These are phyloP conservation scores for Chlorella vulgaris DNA, from an alignment of 139 green algal genomes.

Conservation along the genomic window DNA sequence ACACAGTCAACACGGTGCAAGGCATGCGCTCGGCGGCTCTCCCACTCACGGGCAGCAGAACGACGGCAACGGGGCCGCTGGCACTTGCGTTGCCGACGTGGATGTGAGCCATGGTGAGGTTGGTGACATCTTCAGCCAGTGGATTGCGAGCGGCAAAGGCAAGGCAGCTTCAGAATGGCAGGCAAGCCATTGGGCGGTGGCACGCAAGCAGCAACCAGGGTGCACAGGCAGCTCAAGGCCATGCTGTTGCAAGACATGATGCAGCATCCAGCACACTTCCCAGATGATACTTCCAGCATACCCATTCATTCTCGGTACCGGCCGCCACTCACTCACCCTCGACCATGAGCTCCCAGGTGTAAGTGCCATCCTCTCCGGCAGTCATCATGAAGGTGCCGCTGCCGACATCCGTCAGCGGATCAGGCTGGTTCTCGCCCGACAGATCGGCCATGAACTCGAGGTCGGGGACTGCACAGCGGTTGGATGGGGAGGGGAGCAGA, in stretches of 20 bases:
- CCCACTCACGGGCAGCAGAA: neutral
- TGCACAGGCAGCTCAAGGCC: no score
- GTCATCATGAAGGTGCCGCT: neutral
- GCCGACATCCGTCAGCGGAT: neutral
- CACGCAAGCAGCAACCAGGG: no score
- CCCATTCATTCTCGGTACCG: no score
- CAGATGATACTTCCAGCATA: no score
- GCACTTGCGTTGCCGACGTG: conserved; percentile 11
- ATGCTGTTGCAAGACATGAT: no score
- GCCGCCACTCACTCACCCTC: neutral
- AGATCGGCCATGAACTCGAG: neutral
- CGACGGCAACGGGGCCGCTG: neutral
- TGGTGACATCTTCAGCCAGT: neutral
- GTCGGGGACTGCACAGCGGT: neutral
- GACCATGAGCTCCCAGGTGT: neutral
- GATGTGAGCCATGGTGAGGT: conserved; percentile 40
- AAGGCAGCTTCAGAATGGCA: no score
- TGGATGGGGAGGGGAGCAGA: neutral
- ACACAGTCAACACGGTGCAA: neutral
- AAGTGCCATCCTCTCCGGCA: neutral
- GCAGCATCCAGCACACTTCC: no score
- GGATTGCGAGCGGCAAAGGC: neutral
- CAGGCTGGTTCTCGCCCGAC: neutral
- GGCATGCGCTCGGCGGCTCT: neutral
- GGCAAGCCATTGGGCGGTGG: no score